phyloP scores from a whole-genome alignment of 306 rosid species.

The Purshia tridentata region DNA sequence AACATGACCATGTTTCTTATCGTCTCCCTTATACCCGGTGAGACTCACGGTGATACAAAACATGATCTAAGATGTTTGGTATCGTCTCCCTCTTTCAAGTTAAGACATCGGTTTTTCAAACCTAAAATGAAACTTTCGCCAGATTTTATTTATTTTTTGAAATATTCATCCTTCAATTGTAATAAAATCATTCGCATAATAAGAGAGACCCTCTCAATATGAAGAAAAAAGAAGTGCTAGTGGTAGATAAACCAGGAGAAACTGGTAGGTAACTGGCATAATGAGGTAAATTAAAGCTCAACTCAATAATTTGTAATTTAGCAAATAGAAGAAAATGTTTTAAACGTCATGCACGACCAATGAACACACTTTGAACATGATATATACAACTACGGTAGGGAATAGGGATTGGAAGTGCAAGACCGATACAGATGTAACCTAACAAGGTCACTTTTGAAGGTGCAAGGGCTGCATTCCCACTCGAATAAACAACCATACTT shows the following conservation, averaged over 20 bases:
- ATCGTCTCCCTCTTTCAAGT: too few species aligned
- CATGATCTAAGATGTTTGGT: too few species aligned
- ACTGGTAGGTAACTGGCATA: not conserved
- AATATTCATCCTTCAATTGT: too few species aligned
- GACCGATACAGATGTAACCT: conserved; percentile 2
- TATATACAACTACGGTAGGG: not conserved
- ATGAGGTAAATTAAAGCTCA: not conserved
- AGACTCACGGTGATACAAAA: too few species aligned
- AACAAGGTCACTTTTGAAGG: conserved; percentile 1
- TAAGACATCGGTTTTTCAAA: too few species aligned
- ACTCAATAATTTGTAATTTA: not conserved
- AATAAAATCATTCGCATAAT: too few species aligned
- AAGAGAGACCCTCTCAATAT: not conserved
- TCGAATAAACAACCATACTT: conserved; percentile 16
- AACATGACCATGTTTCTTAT: too few species aligned
- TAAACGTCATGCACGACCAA: not conserved
- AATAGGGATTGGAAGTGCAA: not conserved
- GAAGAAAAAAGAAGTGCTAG: not conserved
- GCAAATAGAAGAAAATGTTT: not conserved
- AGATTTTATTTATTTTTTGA: too few species aligned
- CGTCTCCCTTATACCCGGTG: too few species aligned
- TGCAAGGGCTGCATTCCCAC: conserved; percentile 11
- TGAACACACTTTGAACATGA: not conserved
- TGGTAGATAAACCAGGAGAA: not conserved
- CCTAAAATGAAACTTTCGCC: too few species aligned